These are phyloP conservation scores for Colletotrichum higginsianum DNA, from an alignment of 2,329 filamentous ascomycete genomes.

Conservation along the genomic window DNA sequence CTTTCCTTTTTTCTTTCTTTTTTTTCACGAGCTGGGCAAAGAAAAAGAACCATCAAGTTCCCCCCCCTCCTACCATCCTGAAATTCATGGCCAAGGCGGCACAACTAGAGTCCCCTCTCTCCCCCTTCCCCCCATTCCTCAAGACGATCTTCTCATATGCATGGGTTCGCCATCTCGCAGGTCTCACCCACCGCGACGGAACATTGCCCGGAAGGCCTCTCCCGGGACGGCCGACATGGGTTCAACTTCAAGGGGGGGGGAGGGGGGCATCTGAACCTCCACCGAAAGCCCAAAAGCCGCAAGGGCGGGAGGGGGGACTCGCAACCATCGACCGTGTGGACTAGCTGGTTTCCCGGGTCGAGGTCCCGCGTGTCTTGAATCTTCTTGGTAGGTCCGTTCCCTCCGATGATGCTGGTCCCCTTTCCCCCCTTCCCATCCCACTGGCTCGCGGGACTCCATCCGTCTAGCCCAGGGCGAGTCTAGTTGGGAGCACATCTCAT, in stretches of 20 bases:
- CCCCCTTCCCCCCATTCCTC: slow-evolving; percentile 16
- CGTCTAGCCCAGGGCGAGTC: slow-evolving; percentile 17
- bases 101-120: too few relatives aligned
- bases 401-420: too few relatives aligned
- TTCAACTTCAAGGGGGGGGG: neutral
- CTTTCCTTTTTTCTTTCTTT: too few relatives aligned
- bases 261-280: too few relatives aligned
- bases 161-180: neutral
- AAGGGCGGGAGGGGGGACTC: neutral
- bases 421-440: neutral
- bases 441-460: slow-evolving; percentile 19
- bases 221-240: slow-evolving; percentile 29
- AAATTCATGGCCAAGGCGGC: too few relatives aligned
- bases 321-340: slow-evolving; percentile 8
- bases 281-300: neutral
- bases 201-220: slow-evolving; percentile 28
- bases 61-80: too few relatives aligned
- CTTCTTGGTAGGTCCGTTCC: neutral
- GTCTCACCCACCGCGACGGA: slow-evolving; percentile 15
- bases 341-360: slow-evolving; percentile 8
- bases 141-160: neutral
- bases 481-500: slow-evolving; percentile 9
- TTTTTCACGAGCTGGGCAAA: slow-evolving; percentile 2
- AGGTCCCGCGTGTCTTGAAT: slow-evolving; percentile 26
- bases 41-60: neutral